Base-by-base conservation (phyloP, 441 rosid species). In the Gossypium schwendimanii region DNA sequence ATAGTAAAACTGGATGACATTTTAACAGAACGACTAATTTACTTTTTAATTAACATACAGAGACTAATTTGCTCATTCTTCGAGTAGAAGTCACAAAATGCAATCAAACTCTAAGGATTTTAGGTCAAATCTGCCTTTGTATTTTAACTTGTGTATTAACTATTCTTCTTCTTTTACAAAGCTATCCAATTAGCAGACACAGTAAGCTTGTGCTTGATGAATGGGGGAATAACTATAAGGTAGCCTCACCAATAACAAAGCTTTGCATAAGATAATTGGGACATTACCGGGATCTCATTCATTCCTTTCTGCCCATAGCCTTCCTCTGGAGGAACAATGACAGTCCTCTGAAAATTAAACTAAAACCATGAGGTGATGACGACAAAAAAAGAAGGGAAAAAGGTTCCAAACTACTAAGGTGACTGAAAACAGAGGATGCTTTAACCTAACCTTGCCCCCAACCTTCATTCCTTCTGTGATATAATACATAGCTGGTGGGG, bases 401-500 rank as follows among this genome's bases (percentile, higher is more conserved):
- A 8, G 33, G 7, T 57, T 11, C 62, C 62, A 63, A 10, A 39
- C 2, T 6, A 10, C 7, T 39, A 18, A 65, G 14, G 15, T 2
- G 15, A 47, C 41, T 58, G 24, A 47, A 58, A 49, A 28, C 41
- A n/a, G 18, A 75, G 60, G 6, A 7, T 31, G 53, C n/a, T 24
- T 12, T 76, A 68, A 94, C 97, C 97, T 76, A 68, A 94, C 98
- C 98, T 92, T 89, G 74, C 98, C 98, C 59, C 98, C 99, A 0
- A 89, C 88, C 87, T 80, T 89, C 99, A 92, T 94, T 74, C 98
- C 97, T 82, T 94, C 83, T 0, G 84, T 86, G 6, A 91, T 80
- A 14, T 74, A 82, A 82, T 92, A 94, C 99, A 92, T 82, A 3
- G 97, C 64, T 6, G 64, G 64, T 60, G 64, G 99, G 3, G 97